These are phyloP conservation scores for Nymphaea thermarum DNA, from an alignment of 164 flowering plant genomes.

Conservation along the genomic window DNA sequence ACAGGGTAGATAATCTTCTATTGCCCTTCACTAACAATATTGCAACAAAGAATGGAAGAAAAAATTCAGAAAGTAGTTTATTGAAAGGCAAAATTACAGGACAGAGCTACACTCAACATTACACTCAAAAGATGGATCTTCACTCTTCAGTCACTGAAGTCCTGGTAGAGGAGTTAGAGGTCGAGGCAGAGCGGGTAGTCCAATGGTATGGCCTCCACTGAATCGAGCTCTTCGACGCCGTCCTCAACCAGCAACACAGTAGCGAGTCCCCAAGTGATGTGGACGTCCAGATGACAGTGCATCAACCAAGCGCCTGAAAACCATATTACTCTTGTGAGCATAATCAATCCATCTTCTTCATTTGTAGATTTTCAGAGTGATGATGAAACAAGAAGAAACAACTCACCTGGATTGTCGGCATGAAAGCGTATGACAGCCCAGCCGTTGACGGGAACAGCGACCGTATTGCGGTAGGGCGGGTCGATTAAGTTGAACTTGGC, in stretches of 20 bases:
- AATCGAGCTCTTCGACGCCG: slow-evolving; percentile 39
- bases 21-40: too few relatives aligned
- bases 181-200: slow-evolving; percentile 26
- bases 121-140: too few relatives aligned
- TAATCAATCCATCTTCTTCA: background rate
- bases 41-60: background rate
- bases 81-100: background rate
- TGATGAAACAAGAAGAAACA: background rate
- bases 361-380: background rate
- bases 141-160: too few relatives aligned
- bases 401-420: slow-evolving; percentile 84
- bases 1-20: too few relatives aligned
- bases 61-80: background rate
- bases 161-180: background rate
- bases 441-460: slow-evolving; percentile 65
- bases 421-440: slow-evolving; percentile 71
- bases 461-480: slow-evolving; percentile 69
- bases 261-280: slow-evolving; percentile 71
- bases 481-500: slow-evolving; percentile 63
- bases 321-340: background rate
- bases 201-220: slow-evolving; percentile 48
- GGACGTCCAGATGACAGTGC: slow-evolving; percentile 86
- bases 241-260: slow-evolving; percentile 69
- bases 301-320: slow-evolving; percentile 64
- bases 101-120: background rate